Conservation (phyloP, 2,329 filamentous ascomycete species). For the Exophiala viscosa region DNA sequence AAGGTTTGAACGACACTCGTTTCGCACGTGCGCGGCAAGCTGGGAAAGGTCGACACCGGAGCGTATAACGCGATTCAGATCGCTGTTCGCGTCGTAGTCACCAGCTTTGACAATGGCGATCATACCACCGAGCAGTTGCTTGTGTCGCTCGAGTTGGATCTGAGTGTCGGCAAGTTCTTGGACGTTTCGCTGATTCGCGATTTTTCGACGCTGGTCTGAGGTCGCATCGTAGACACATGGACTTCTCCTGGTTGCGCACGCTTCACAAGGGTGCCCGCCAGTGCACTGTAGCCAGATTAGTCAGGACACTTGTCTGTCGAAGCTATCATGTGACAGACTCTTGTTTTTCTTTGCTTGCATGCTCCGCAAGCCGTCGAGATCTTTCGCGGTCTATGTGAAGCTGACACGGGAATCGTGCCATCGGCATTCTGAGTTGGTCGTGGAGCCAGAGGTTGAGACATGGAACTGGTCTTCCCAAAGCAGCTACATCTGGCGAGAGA, state of each 20-base stretch:
- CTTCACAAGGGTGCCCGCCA: slow-evolving; percentile 26
- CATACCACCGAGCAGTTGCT: slow-evolving; percentile 27
- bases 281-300: slow-evolving; percentile 20
- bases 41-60: slow-evolving; percentile 25
- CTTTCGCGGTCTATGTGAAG: slow-evolving; percentile 22
- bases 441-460: slow-evolving; percentile 27
- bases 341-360: slow-evolving; percentile 28
- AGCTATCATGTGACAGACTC: slow-evolving; percentile 9
- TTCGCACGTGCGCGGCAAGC: slow-evolving; percentile 27
- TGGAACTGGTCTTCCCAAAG: neutral
- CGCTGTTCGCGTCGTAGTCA: slow-evolving; percentile 12
- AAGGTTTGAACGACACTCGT: slow-evolving; percentile 24
- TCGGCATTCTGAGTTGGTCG: slow-evolving; percentile 9
- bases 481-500: neutral
- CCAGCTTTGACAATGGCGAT: slow-evolving; percentile 26
- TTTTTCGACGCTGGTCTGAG: slow-evolving; percentile 28
- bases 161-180: slow-evolving; percentile 25
- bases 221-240: slow-evolving; percentile 26
- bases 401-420: neutral
- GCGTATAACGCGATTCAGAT: slow-evolving; percentile 23
- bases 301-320: neutral
- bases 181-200: slow-evolving; percentile 26
- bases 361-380: slow-evolving; percentile 29
- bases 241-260: slow-evolving; percentile 23
- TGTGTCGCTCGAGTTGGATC: slow-evolving; percentile 21